Percentiles rank a stretch among this genome's conserved stretches.
These are phyloP conservation scores for Penicillium griseofulvum DNA, from an alignment of 2,329 filamentous ascomycete genomes.

Conservation along the genomic window DNA sequence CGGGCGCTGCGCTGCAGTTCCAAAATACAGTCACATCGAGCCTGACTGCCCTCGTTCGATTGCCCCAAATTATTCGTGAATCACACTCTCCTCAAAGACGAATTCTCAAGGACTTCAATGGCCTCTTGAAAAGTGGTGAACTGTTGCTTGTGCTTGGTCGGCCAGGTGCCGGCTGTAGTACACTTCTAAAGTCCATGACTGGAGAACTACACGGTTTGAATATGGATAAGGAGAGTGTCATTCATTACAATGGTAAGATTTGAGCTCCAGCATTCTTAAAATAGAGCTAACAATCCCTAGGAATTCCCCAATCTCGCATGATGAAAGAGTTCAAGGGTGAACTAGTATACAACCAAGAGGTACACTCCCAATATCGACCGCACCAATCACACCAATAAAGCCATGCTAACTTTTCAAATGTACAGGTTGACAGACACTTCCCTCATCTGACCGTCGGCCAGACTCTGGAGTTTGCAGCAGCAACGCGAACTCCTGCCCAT, in stretches of 20 bases:
- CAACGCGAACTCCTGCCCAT: conserved; percentile 52
- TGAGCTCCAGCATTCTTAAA: not conserved
- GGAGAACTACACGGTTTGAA: conserved; percentile 77
- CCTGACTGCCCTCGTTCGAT: conserved; percentile 19
- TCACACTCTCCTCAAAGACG: conserved; percentile 29
- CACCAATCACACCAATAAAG: not conserved
- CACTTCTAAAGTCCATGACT: conserved; percentile 76
- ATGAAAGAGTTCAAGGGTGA: conserved; percentile 40
- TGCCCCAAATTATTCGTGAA: conserved; percentile 16
- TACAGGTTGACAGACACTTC: conserved; percentile 76
- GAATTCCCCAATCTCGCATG: conserved; percentile 28
- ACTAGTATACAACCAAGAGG: conserved; percentile 48
- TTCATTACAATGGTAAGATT: conserved; percentile 71
- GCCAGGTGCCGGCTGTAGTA: conserved; percentile 61
- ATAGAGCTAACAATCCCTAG: conserved; percentile 3
- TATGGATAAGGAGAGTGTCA: conserved; percentile 64
- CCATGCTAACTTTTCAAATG: conserved; percentile 32
- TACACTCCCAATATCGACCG: conserved; percentile 1
- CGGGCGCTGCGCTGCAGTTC: conserved; percentile 26
- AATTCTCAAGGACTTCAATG: conserved; percentile 61
- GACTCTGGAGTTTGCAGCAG: conserved; percentile 72
- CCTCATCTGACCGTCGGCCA: conserved; percentile 63
- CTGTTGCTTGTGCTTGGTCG: conserved; percentile 52
- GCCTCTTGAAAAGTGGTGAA: conserved; percentile 54
- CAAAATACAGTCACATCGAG: conserved; percentile 23